Percentiles rank a stretch among this genome's conserved stretches.
These are phyloP conservation scores for Exophiala phaeomuriformis DNA, from an alignment of 2,329 filamentous ascomycete genomes.

Conservation along the genomic window DNA sequence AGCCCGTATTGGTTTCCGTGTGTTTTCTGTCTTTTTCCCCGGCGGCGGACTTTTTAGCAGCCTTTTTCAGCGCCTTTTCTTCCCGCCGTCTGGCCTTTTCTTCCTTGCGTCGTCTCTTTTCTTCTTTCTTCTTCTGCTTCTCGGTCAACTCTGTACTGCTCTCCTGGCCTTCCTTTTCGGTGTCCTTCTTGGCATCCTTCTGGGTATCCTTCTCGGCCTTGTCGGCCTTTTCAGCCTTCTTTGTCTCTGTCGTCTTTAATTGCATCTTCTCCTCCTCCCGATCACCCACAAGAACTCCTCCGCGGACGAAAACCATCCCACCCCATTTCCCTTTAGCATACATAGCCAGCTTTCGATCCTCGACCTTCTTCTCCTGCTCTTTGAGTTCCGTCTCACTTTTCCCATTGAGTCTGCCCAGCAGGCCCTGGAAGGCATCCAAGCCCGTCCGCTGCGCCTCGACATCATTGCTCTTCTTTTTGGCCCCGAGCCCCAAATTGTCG, in stretches of 20 bases:
- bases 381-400: constrained; percentile 67
- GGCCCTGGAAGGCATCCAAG: constrained; percentile 74
- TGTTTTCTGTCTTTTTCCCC: constrained; percentile 15
- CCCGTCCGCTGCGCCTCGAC: constrained; percentile 69
- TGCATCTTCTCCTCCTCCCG: constrained; percentile 29
- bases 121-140: constrained; percentile 26
- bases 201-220: constrained; percentile 44
- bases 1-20: neutral
- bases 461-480: constrained; percentile 57
- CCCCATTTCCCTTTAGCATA: constrained; percentile 73
- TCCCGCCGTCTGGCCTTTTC: constrained; percentile 29
- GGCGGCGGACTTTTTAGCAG: constrained; percentile 20
- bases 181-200: constrained; percentile 34
- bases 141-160: constrained; percentile 26
- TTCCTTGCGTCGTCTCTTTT: constrained; percentile 28
- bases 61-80: constrained; percentile 30
- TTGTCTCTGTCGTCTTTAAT: no score
- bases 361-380: constrained; percentile 59
- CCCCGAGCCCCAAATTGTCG: constrained; percentile 83
- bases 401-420: constrained; percentile 84
- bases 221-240: constrained; percentile 33
- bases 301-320: constrained; percentile 75
- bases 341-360: constrained; percentile 63
- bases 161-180: neutral
- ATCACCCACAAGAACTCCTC: constrained; percentile 63